Evolutionary conservation across 345 rosid genomes (phyloP), one percentile per base, ranked within the genome.

Genomic region (Eutrema yunnanense): DNA sequence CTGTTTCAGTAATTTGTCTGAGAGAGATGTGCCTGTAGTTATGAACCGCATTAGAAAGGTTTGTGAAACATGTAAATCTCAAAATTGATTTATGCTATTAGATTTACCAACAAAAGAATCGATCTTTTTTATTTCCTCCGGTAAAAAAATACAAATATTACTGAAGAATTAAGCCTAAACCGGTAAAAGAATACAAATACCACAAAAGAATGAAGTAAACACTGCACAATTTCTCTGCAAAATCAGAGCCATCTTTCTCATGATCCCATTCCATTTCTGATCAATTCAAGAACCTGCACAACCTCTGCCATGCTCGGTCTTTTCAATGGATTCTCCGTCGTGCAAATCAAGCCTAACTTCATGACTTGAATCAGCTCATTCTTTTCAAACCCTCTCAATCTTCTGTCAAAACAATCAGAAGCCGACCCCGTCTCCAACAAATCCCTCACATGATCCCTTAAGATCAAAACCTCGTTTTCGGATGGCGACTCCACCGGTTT

Each of bases 271-370:
- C 84, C 96, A 49, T 83, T 73, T 82, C 92, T 85, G 72, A 95
- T 87, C 43, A 93, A 88, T 83, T 95, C 99, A 50, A 92, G 99
- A 71, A 95, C 90, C 79, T 92, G 97, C 74, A 92, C 93, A 72
- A 84, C 96, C 79, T 95, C 97, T 29, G 96, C 93, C 96, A 92
- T 89, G 85, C 96, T 95, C 9, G 96, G 96, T 80, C 99, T 89
- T 81, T 88, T 87, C 62, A 84, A 38, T 66, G 96, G 92, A 73
- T 57, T 77, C 62, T 89, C 88, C 0, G 95, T 77, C 57, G 96
- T 86, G 65, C 96, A 95, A 69, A 91, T 82, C 73, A 95, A 60
- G 34, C 96, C 97, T 81, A 95, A 67, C 82, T 89, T 88, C 97
- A 95, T 85, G 16, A 88, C 93, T 82, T 89, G 97, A 73, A 91